Evolutionary conservation across 495 filamentous ascomycete species (phyloP), one percentile per base, ranked within the genome.

Genomic region (Aspergillus carlsbadensis): DNA sequence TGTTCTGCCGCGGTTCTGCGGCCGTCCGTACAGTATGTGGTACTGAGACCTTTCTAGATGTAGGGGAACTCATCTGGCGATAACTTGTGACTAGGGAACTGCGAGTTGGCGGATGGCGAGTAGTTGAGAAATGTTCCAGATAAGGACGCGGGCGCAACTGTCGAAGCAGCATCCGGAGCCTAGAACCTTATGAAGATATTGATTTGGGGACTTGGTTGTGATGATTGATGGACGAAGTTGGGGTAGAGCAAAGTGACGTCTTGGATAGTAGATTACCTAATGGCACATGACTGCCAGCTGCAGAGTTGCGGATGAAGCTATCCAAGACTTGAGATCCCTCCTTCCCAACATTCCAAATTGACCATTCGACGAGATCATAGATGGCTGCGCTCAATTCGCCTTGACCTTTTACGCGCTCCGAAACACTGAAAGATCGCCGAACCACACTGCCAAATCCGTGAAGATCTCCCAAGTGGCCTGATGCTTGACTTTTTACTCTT

Each of bases 11-110:
- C 43, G 85, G 87, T 55, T 91, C 87, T 20, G 78, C 71, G 2
- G 87, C 85, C 7, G 90, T 95, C 51, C 90, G 84, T 60, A 90
- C 79, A 52, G 77, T 70, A 52, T 85, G 82, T 44, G 76, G 75
- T 44, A 76, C 66, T 0, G 73, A 75, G 21, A 65, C 65, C 52
- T 70, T 65, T n/a, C 46, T 57, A 29, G 51, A 65, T 44, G 68
- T 63, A 15, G 62, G 57, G 11, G 69, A 64, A 48, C 64, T 74
- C 70, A 77, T 75, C 20, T 54, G 59, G 55, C 36, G 43, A 22
- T 15, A 36, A 24, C 31, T 31, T 20, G 14, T 39, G 20, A 51
- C 52, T 24, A 10, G 6, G 5, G 49, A 51, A 29, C 40, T 43
- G 22, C 24, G 20, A 5, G n/a, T n/a, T 14, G 1, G 1, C 10